Base-by-base conservation (phyloP, 164 flowering plant genomes). In the Vitis rupestris region DNA sequence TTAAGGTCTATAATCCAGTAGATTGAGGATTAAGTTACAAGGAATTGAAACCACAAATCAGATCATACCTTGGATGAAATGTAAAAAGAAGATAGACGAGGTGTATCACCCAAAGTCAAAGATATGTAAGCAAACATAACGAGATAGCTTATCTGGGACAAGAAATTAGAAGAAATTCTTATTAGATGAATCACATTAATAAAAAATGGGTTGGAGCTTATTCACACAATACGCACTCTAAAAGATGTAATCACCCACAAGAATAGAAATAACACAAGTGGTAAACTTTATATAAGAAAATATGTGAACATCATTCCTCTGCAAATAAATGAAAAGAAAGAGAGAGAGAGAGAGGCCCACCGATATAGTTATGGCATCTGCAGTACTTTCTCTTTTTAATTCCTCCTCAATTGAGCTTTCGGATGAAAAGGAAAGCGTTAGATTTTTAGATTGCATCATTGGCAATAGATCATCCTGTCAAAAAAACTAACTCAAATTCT, bases 91-190 rank as follows among this genome's bases (percentile, higher is more conserved):
- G 93, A 81, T 52, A 93, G 69, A 59, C 72, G 90, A 76, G 88
- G 87, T 58, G 82, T 60, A 77, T 90, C 98, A 8, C 99, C 99
- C 82, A 96, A 77, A 59, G 97, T 87, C 74, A 93, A 74, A 48
- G 99, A 96, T 78, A 96, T 92, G 73, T 96, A 93, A 58, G 92
- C 97, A 83, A 96, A 96, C 99, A 96, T 93, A 79, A 96, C 97
- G 62, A 96, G 90, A 76, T 96, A 96, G 87, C 99, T 93, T 77
- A 93, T 83, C 99, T 96, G 97, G 29, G 10, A 11, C 13, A 61
- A 62, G 30, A 12, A 64, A 50, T 15, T 30, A 51, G 9, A 57
- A 13, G n/a, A 47, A 10, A 57, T 10, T 12, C 17, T 44, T 12
- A 64, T 56, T 13, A 50, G 17, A 17, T 61, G n/a, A 53, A 53